A percentile compares a stretch with the other conserved stretches of the same genome.
These are phyloP conservation scores for Neopestalotiopsis clavispora DNA, from an alignment of 2,329 filamentous ascomycete genomes.

Conservation along the genomic window DNA sequence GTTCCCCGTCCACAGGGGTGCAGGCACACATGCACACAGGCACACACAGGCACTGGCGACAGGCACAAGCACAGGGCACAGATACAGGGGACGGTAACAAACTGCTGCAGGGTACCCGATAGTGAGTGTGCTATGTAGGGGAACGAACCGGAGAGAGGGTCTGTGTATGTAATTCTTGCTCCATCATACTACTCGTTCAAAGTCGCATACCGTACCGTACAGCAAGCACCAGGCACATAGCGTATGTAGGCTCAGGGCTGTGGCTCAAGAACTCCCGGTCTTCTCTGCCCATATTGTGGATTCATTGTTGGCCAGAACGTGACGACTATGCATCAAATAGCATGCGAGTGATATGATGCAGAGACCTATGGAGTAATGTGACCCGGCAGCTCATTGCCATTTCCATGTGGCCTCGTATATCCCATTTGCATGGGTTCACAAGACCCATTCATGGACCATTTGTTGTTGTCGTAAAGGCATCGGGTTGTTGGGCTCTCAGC, in stretches of 20 bases:
- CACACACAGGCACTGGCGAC: neutral
- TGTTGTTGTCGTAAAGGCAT: neutral
- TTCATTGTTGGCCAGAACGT: neutral
- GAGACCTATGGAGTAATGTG: neutral
- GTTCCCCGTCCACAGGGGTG: neutral
- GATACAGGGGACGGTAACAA: neutral
- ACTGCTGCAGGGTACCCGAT: neutral
- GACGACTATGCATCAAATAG: neutral
- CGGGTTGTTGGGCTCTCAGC: neutral
- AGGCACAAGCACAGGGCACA: too few species aligned
- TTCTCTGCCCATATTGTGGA: neutral
- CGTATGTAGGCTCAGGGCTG: neutral
- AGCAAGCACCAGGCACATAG: neutral
- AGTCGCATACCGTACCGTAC: neutral
- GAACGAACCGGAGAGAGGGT: neutral
- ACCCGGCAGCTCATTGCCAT: neutral
- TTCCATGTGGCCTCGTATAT: neutral
- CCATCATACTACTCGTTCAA: neutral
- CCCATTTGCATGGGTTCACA: neutral
- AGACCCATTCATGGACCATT: too few species aligned
- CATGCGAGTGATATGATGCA: neutral
- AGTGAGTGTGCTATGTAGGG: neutral
- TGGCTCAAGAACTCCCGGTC: neutral
- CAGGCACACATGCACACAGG: neutral
- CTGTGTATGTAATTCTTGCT: neutral